Conservation (phyloP, 1,284 basidiomycete species). For the Meripilus lineatus region DNA sequence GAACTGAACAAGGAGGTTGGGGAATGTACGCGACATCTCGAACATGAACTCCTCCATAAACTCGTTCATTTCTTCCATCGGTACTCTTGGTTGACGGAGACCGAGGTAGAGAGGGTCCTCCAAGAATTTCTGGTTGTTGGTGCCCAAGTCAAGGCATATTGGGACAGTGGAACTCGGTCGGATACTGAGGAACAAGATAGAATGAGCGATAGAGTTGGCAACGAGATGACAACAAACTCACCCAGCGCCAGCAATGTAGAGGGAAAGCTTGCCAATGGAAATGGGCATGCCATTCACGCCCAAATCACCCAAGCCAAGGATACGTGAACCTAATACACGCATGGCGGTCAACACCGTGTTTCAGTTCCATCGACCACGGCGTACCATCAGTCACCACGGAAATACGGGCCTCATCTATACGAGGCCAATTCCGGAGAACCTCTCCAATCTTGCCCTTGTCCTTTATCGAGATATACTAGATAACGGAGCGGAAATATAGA, state of each 20-base stretch:
- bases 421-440: slow-evolving; percentile 76
- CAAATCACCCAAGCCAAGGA: slow-evolving; percentile 90
- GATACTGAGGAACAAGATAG: slow-evolving; percentile 46
- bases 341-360: slow-evolving; percentile 2
- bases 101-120: slow-evolving; percentile 92
- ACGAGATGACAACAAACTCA: slow-evolving; percentile 26
- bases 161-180: slow-evolving; percentile 83
- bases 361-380: slow-evolving; percentile 16
- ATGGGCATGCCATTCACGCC: slow-evolving; percentile 91
- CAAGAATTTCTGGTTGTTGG: slow-evolving; percentile 79
- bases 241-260: slow-evolving; percentile 89
- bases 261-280: slow-evolving; percentile 87
- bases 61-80: slow-evolving; percentile 61
- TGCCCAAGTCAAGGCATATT: slow-evolving; percentile 84
- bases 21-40: slow-evolving; percentile 71
- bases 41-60: slow-evolving; percentile 95
- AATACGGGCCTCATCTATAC: slow-evolving; percentile 70
- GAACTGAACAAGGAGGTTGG: slow-evolving; percentile 87
- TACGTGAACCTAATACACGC: slow-evolving; percentile 62
- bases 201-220: neutral
- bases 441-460: slow-evolving; percentile 78
- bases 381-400: slow-evolving; percentile 85
- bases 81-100: slow-evolving; percentile 65
- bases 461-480: slow-evolving; percentile 76
- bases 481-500: slow-evolving; percentile 1